Evolutionary conservation across 345 rosid genomes (phyloP), one percentile per base, ranked within the genome.

Genomic region (Syzygium oleosum): DNA sequence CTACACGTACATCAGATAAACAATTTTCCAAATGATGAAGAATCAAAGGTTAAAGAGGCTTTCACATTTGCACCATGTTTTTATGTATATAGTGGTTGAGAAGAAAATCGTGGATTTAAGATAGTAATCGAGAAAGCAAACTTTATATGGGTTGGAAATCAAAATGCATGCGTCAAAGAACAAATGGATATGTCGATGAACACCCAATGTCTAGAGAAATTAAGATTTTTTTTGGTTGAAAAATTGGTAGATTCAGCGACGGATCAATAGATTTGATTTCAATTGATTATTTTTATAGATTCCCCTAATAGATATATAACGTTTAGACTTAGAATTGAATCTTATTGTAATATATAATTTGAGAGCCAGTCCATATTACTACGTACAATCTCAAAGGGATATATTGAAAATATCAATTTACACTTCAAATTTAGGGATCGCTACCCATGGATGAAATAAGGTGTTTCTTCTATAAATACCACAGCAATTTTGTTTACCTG

Each of bases 231-330:
- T 3, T 14, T 6, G 1, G 1, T 5, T 13, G 19, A 63, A 63
- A 13, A 63, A 6, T 63, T n/a, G 5, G 19, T n/a, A 63, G 38
- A 63, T 63, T n/a, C 0, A n/a, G 9, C 19, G 3, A 29, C 38
- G 3, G 16, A n/a, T 29, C 19, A 61, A 61, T 13, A 61, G 4
- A 61, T 61, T 2, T 0, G 6, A 13, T n/a, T 61, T 61, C 0
- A 4, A n/a, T n/a, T 13, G 9, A 13, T 61, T 61, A n/a, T 61
- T 61, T 25, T 61, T 61, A 61, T 17, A 61, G 5, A 61, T n/a
- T n/a, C 17, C 31, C 17, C 68, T 5, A 3, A 61, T 12, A 61
- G 9, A 15, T 12, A n/a, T 61, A 1, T n/a, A n/a, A 4, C 0
- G 19, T 61, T n/a, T 7, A 13, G 2, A n/a, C 1, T 61, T 12